A percentile compares a stretch with the other conserved stretches of the same genome.
Conservation (phyloP, 2,329 filamentous ascomycete genomes). For the Colletotrichum musae region DNA sequence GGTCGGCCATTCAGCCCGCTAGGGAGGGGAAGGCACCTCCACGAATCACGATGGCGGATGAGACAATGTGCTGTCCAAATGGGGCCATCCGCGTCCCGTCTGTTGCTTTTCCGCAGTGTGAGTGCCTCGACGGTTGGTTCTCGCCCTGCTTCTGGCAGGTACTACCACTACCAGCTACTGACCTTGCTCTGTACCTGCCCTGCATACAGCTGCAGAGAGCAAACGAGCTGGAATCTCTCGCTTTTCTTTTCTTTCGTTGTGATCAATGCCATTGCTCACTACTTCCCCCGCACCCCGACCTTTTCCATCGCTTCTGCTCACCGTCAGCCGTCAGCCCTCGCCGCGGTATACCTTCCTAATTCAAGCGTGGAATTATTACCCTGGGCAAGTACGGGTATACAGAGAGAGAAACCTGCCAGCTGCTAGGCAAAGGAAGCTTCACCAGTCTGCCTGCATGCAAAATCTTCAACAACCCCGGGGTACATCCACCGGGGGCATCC, state of each 20-base stretch:
- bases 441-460: neutral
- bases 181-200: too few species aligned
- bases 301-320: neutral
- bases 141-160: too few species aligned
- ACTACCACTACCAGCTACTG: too few species aligned
- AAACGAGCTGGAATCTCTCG: too few species aligned
- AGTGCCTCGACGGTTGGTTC: too few species aligned
- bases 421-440: neutral
- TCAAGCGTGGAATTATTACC: slow-evolving; percentile 9
- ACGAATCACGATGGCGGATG: slow-evolving; percentile 23
- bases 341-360: neutral
- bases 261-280: neutral
- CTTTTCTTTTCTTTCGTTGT: neutral
- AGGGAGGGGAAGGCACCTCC: slow-evolving; percentile 5
- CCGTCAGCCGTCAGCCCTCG: too few species aligned
- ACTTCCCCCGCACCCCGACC: neutral
- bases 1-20: neutral
- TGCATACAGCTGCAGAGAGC: too few species aligned
- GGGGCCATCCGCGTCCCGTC: slow-evolving; percentile 14
- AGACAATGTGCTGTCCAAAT: slow-evolving; percentile 31
- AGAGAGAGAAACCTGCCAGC: neutral
- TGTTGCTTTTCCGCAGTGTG: slow-evolving; percentile 2
- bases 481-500: neutral
- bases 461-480: neutral
- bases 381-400: neutral